Evolutionary conservation across 2,329 filamentous ascomycete species (phyloP), one percentile per base, ranked within the genome.

Genomic region (Talaromyces piceae): DNA sequence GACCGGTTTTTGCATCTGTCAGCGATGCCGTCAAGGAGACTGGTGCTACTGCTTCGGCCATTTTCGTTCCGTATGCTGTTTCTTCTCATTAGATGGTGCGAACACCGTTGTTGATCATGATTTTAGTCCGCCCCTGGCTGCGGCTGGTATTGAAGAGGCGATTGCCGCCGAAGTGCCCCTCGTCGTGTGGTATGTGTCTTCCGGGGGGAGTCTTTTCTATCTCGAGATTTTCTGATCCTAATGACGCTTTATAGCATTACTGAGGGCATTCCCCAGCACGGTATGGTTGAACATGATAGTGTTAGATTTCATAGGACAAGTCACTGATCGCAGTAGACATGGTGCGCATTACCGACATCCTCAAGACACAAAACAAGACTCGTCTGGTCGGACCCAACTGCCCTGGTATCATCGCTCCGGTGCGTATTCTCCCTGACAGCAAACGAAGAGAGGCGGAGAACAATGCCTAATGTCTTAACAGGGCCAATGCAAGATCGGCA

Each of bases 401-500:
- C 80, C 93, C 93, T 58, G 93, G 91, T 72, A 91, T 97, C 75
- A 97, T 97, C 73, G 91, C 81, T 69, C 81, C 80, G 57, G 79
- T 82, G 77, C 64, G 73, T 67, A 39, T 49, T 44, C 44, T 8
- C 22, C 31, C 9, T 12, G 11, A 39, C 27, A 26, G 16, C 13
- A 18, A 16, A 7, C 7, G 2, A 1, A 44, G 4, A 27, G 7
- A 27, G 7, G 20, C 25, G 4, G 9, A 16, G 23, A 16, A 18
- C 12, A 13, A 30, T 30, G 3, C 33, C 26, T 53, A 22, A 49
- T 25, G 9, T 37, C 31, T n/a, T 13, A 46, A 22, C 63, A 83
- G 76, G 93, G 91, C 64, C 91, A 95, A 83, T 98, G 93, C 84
- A 98, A 98, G 80, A 97, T 98, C 68, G 93, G 93, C 70, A 98